These are phyloP conservation scores for Neofusicoccum sp. DNA, from an alignment of 2,329 filamentous ascomycete genomes.

Conservation along the genomic window DNA sequence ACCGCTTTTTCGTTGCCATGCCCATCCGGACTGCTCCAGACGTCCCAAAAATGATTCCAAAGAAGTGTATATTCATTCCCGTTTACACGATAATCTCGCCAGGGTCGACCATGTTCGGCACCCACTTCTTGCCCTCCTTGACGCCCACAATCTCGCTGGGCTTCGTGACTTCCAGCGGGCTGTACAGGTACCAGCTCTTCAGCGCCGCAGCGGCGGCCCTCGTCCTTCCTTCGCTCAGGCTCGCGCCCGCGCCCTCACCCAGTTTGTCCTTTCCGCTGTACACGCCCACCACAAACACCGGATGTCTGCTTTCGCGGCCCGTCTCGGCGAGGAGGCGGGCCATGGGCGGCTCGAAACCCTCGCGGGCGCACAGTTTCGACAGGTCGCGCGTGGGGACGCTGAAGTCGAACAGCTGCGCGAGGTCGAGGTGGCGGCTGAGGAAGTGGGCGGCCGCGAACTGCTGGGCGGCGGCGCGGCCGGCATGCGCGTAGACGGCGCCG, in stretches of 20 bases:
- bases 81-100: constrained; percentile 56
- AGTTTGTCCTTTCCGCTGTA: constrained; percentile 90
- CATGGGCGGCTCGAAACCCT: constrained; percentile 85
- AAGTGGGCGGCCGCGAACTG: constrained; percentile 84
- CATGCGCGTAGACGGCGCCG: constrained; percentile 84
- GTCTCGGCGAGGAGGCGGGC: constrained; percentile 90
- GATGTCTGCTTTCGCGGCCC: constrained; percentile 78
- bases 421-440: constrained; percentile 74
- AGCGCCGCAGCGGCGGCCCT: constrained; percentile 83
- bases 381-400: constrained; percentile 82
- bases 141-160: constrained; percentile 52
- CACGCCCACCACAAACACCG: constrained; percentile 92
- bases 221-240: constrained; percentile 73
- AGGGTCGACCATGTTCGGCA: constrained; percentile 59
- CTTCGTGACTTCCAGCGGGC: constrained; percentile 61
- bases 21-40: not conserved
- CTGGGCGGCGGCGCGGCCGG: constrained; percentile 76
- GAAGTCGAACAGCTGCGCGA: constrained; percentile 82
- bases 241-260: constrained; percentile 83
- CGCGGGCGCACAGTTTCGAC: constrained; percentile 77
- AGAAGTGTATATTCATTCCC: constrained; percentile 8
- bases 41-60: constrained; percentile 8
- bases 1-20: not conserved
- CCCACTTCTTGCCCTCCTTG: constrained; percentile 47
- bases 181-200: constrained; percentile 97